These are phyloP conservation scores for Bryum argenteum DNA, from an alignment of 225 moss, liverwort and hornwort genomes.

Conservation along the genomic window DNA sequence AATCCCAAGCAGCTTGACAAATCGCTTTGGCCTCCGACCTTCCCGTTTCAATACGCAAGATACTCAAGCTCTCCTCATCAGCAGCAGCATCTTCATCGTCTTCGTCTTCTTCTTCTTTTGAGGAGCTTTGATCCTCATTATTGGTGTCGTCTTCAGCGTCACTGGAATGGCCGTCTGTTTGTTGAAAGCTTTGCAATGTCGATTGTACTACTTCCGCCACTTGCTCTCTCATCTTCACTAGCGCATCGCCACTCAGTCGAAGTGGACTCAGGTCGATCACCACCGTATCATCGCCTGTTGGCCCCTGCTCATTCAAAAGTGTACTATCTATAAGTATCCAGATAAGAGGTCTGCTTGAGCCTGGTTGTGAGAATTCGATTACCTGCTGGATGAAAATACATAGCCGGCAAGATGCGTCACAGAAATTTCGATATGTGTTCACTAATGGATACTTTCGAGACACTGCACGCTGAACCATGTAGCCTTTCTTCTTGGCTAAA, in stretches of 20 bases:
- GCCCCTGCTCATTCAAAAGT: constrained; percentile 31
- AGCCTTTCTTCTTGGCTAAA: constrained; percentile 85
- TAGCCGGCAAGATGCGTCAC: constrained; percentile 67
- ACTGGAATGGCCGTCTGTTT: constrained; percentile 20
- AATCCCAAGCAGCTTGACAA: constrained; percentile 58
- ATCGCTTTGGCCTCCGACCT: constrained; percentile 56
- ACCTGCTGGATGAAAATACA: constrained; percentile 91
- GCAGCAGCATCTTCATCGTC: not conserved
- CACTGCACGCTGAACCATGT: constrained; percentile 68
- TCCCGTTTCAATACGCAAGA: constrained; percentile 45
- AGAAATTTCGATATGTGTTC: constrained; percentile 81
- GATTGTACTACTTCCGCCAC: constrained; percentile 40
- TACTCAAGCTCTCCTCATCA: constrained; percentile 36
- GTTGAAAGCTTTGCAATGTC: constrained; percentile 31
- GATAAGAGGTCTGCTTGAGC: too few relatives aligned
- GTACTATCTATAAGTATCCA: too few relatives aligned
- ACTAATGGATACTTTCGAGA: constrained; percentile 79
- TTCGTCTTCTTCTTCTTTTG: constrained; percentile 13
- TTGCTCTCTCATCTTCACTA: constrained; percentile 41
- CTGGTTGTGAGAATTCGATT: constrained; percentile 5
- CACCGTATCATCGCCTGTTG: constrained; percentile 49
- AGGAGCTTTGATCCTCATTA: constrained; percentile 2
- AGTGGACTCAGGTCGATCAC: constrained; percentile 58
- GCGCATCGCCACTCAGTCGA: constrained; percentile 41
- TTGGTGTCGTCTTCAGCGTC: constrained; percentile 28